phyloP scores from a whole-genome alignment of 108 stramenopile species.

The Nannochloropsis salina region DNA sequence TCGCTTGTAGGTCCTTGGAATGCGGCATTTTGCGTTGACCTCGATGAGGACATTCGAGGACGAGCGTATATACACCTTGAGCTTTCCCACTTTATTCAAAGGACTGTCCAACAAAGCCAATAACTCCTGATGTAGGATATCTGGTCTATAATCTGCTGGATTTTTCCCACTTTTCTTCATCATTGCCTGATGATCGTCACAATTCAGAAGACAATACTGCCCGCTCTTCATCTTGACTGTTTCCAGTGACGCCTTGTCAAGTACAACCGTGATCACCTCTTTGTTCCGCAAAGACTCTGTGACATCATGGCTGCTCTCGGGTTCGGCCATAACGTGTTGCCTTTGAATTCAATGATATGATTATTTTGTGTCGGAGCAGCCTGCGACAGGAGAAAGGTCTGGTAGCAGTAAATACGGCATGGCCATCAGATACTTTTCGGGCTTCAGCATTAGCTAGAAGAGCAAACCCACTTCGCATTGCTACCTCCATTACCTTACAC shows the following conservation, averaged over 20 bases:
- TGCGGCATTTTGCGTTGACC: constrained; percentile 79
- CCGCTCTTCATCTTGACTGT: constrained; percentile 91
- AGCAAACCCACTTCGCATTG: too few relatives aligned
- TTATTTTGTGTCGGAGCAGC: too few relatives aligned
- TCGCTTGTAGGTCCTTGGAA: constrained; percentile 96
- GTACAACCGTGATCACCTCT: constrained; percentile 62
- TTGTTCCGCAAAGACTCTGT: background rate
- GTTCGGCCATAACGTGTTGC: background rate
- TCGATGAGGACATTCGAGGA: constrained; percentile 88
- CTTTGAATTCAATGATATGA: too few relatives aligned
- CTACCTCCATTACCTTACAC: too few relatives aligned
- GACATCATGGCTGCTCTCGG: background rate
- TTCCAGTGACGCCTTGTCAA: constrained; percentile 91
- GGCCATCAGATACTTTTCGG: too few relatives aligned
- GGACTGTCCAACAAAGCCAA: constrained; percentile 92
- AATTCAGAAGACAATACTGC: constrained; percentile 86
- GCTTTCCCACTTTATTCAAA: constrained; percentile 87
- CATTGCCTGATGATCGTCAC: constrained; percentile 86
- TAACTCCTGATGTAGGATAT: constrained; percentile 96
- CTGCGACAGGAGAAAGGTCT: too few relatives aligned
- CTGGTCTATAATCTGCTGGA: constrained; percentile 85
- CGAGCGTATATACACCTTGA: constrained; percentile 82
- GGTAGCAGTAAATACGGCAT: too few relatives aligned
- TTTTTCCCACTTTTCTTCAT: constrained; percentile 83
- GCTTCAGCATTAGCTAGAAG: too few relatives aligned